Percentiles rank a stretch among this genome's conserved stretches.
Conservation (phyloP, 352 stramenopile species). For the Pythium dissotocum region DNA sequence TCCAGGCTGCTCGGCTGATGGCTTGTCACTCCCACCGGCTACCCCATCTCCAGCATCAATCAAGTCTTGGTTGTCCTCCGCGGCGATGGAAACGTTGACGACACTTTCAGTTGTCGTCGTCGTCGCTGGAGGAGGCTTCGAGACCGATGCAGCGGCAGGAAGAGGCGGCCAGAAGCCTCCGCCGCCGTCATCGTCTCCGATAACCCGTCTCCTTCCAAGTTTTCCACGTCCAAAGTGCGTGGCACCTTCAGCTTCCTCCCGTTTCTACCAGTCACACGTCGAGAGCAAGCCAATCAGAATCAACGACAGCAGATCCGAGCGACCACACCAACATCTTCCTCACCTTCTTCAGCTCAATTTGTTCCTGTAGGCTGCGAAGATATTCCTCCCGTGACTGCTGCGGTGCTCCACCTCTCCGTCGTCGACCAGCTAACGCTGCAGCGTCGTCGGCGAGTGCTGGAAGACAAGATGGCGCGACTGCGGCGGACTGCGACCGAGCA, state of each 20-base stretch:
- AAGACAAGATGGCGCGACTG: background rate
- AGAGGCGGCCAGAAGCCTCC: conserved; percentile 9
- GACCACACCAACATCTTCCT: conserved; percentile 1
- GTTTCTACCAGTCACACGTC: background rate
- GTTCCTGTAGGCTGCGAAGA: conserved; percentile 40
- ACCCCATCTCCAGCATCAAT: background rate
- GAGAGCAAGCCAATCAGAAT: background rate
- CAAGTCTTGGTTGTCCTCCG: background rate
- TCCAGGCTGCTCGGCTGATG: background rate
- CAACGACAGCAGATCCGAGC: background rate
- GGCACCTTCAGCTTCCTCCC: conserved; percentile 1
- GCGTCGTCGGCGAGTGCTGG: background rate
- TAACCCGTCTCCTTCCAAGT: background rate
- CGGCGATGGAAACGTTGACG: background rate
- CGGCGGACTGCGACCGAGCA: background rate
- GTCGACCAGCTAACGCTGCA: background rate
- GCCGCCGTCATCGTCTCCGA: conserved; percentile 7
- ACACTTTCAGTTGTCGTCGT: background rate
- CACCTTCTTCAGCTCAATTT: conserved; percentile 59
- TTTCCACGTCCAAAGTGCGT: background rate
- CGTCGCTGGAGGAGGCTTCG: background rate
- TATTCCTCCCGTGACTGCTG: conserved; percentile 41
- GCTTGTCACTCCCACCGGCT: background rate
- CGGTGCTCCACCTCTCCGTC: conserved; percentile 10
- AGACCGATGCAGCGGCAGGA: background rate